Evolutionary conservation across 208 protist genomes (phyloP), one percentile per base, ranked within the genome.

Genomic region (Leishmania arabica): DNA sequence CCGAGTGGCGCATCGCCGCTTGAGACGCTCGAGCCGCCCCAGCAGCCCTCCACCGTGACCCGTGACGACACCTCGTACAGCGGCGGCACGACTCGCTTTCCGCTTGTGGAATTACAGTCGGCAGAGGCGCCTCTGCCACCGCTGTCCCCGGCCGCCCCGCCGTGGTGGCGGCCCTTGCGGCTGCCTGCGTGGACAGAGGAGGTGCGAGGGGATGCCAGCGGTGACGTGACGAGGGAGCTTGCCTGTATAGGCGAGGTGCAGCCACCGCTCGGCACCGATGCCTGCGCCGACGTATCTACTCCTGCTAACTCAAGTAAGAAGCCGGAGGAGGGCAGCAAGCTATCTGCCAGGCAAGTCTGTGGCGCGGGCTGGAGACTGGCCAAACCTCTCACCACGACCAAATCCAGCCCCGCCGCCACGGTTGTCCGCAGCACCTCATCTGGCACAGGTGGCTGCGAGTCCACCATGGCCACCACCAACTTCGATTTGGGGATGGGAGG

Each of bases 371-470:
- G 40, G 27, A 95, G 75, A 54, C 66, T 71, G 58, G 51, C 40
- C 56, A 95, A 75, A 21, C 93, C 93, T 27, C 78, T 78, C n/a
- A 95, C 34, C 21, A 79, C 56, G 8, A 91, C 66, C 69, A 95
- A 51, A 77, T 89, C 75, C n/a, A 89, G 75, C 24, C 74, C 73
- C 5, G 89, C 84, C 53, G 83, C 77, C 40, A 96, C 83, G 7
- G 86, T 83, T 56, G 71, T 75, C 34, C 77, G 68, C 49, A 89
- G 74, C n/a, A 15, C 49, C 68, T 78, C 69, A n/a, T 83, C 83
- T 9, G 68, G 68, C 34, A 71, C 58, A 47, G 40, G 17, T 37
- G 49, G 31, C 51, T 27, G 49, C 13, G 40, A 45, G 53, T 34
- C 51, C 15, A 60, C 72, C 51, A 45, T n/a, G n/a, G 15, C 17